phyloP scores from a whole-genome alignment of 495 filamentous ascomycete species.

The Talaromyces liani region DNA sequence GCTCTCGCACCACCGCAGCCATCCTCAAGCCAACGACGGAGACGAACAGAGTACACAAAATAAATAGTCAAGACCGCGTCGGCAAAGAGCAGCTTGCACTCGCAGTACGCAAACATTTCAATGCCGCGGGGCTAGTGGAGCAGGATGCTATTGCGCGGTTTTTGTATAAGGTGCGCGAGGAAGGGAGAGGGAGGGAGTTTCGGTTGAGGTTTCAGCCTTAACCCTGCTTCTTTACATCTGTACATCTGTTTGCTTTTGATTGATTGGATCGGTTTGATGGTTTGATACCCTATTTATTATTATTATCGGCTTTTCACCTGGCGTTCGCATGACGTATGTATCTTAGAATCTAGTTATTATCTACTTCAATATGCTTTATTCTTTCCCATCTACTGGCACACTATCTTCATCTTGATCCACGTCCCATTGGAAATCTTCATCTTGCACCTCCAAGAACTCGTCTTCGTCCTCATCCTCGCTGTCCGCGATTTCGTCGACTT shows the following conservation, averaged over 20 bases:
- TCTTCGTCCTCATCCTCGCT: slow-evolving; percentile 40
- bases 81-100: slow-evolving; percentile 73
- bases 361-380: neutral
- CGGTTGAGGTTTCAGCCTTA: slow-evolving; percentile 39
- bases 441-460: slow-evolving; percentile 22
- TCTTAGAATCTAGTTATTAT: neutral
- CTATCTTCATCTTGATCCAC: neutral
- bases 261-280: neutral
- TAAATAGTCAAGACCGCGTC: slow-evolving; percentile 50
- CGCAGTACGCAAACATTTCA: slow-evolving; percentile 84
- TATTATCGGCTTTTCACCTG: neutral
- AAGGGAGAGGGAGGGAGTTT: slow-evolving; percentile 35
- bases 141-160: slow-evolving; percentile 84
- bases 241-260: neutral
- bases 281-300: slow-evolving; percentile 4
- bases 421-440: slow-evolving; percentile 10
- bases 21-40: neutral
- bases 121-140: slow-evolving; percentile 73
- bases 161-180: slow-evolving; percentile 68
- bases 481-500: slow-evolving; percentile 42
- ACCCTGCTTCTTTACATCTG: neutral
- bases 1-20: neutral
- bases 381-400: neutral
- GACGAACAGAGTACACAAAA: slow-evolving; percentile 17
- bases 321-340: no score